Evolutionary conservation across 2,329 filamentous ascomycete species (phyloP).

Genomic region (Coniochaeta ligniaria): DNA sequence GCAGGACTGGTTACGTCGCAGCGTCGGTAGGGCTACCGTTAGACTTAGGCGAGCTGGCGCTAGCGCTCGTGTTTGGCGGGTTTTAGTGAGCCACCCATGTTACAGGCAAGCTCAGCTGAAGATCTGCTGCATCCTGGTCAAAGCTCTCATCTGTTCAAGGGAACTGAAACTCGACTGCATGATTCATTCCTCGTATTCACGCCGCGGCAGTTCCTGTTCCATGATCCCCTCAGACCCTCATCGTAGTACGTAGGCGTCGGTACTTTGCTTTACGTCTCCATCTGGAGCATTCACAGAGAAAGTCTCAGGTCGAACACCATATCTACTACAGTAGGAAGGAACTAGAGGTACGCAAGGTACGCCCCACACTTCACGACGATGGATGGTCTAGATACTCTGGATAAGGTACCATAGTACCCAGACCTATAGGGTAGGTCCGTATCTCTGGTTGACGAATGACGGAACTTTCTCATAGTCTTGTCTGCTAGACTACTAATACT

Average conservation of each 20-base stretch:
- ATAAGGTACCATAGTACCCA: no score
- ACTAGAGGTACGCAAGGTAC: no score
- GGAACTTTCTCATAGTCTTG: background rate
- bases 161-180: background rate
- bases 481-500: background rate
- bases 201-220: background rate
- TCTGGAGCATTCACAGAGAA: no score
- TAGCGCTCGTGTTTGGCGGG: background rate
- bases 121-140: background rate
- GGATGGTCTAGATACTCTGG: no score
- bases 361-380: no score
- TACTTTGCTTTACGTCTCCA: no score
- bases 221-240: background rate
- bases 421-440: no score
- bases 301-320: no score
- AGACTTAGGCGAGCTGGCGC: background rate
- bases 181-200: background rate
- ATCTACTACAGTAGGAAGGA: no score
- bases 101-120: background rate
- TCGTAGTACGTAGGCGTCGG: background rate
- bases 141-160: background rate
- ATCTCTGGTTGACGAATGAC: background rate
- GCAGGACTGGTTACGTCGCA: background rate
- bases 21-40: background rate
- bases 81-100: background rate